These are phyloP conservation scores for Ochetophila trinervis DNA, from an alignment of 306 rosid genomes.

Conservation along the genomic window DNA sequence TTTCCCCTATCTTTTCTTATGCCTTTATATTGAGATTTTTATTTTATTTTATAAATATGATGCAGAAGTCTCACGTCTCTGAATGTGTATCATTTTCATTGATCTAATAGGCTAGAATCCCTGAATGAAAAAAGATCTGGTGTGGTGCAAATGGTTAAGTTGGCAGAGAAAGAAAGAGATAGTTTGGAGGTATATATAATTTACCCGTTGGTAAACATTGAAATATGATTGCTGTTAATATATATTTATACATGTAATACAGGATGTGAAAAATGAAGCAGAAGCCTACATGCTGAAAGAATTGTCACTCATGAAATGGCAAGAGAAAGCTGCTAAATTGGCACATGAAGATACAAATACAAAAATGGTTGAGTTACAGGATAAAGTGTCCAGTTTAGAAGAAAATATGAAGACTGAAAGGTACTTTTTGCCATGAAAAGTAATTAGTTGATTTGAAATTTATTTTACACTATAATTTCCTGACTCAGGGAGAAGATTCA, in stretches of 20 bases:
- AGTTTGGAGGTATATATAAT: slow-evolving; percentile 67
- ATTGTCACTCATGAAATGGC: slow-evolving; percentile 84
- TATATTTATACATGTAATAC: slow-evolving; percentile 27
- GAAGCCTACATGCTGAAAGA: slow-evolving; percentile 91
- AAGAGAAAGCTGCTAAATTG: slow-evolving; percentile 79
- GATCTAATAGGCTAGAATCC: slow-evolving; percentile 66
- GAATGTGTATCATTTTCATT: slow-evolving; percentile 12
- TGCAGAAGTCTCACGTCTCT: not conserved
- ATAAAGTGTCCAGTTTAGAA: slow-evolving; percentile 49
- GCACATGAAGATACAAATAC: slow-evolving; percentile 65
- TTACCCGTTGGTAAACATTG: slow-evolving; percentile 9
- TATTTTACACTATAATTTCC: slow-evolving; percentile 24
- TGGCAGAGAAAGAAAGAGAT: slow-evolving; percentile 96
- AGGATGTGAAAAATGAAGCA: slow-evolving; percentile 95
- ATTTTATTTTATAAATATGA: not conserved
- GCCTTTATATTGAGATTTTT: not conserved
- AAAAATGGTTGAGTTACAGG: slow-evolving; percentile 56
- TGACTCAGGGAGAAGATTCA: slow-evolving; percentile 66
- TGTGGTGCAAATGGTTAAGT: slow-evolving; percentile 96
- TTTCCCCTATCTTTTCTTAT: too few species aligned
- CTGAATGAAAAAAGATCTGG: slow-evolving; percentile 87
- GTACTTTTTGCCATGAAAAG: slow-evolving; percentile 32
- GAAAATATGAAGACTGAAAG: slow-evolving; percentile 73
- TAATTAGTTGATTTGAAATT: slow-evolving; percentile 3
- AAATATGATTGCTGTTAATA: slow-evolving; percentile 4